Evolutionary conservation across 345 rosid genomes (phyloP).

Genomic region (Hibiscus syriacus): DNA sequence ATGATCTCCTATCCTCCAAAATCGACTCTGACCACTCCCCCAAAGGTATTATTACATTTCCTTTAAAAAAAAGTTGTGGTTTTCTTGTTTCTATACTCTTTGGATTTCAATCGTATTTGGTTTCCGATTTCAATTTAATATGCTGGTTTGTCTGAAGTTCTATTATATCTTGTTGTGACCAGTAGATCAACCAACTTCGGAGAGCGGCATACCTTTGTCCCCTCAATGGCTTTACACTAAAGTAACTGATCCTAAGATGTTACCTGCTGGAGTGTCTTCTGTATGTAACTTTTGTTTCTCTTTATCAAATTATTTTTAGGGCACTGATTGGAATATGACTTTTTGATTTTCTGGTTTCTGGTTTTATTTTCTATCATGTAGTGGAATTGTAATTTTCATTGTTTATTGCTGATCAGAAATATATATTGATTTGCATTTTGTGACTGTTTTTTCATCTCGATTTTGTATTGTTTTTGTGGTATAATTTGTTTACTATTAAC

Average conservation of each 20-base stretch:
- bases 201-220: conserved; percentile 40
- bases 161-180: not conserved
- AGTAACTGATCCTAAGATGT: conserved; percentile 26
- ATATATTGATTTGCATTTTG: not conserved
- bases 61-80: not conserved
- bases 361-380: not conserved
- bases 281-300: conserved; percentile 1
- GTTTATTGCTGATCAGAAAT: not conserved
- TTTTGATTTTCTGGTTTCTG: not conserved
- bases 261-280: conserved; percentile 13
- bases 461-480: not conserved
- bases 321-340: not conserved
- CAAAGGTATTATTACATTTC: conserved; percentile 7
- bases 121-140: no score
- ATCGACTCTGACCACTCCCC: conserved; percentile 5
- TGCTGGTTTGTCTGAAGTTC: no score
- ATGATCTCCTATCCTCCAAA: conserved; percentile 17
- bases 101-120: not conserved
- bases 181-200: conserved; percentile 30
- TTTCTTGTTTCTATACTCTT: no score
- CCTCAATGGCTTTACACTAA: conserved; percentile 47
- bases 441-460: not conserved
- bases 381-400: not conserved
- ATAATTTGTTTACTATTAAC: conserved; percentile 7
- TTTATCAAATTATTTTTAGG: not conserved